Evolutionary conservation across 305 asterid species (phyloP), one percentile per base, ranked within the genome.

Genomic region (Solanum hybrid): DNA sequence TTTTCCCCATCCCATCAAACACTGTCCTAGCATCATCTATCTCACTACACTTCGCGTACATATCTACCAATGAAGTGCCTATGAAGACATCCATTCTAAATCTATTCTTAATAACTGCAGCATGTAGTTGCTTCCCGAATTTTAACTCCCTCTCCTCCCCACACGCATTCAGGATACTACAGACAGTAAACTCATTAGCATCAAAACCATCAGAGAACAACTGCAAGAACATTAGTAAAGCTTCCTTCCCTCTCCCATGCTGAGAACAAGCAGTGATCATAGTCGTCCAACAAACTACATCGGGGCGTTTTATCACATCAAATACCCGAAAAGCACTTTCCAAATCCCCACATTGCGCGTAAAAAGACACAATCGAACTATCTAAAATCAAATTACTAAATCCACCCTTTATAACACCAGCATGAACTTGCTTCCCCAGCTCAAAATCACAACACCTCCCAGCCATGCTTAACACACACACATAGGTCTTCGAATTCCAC

Each of bases 231-330:
- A 95, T 32, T 20, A 86, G 35, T 88, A 95, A 93, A 78, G 96
- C 96, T 88, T 94, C 94, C 87, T 91, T 91, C 11, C 96, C 96
- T 88, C 87, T 89, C 76, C 93, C 89, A 82, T 91, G 94, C 72
- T 93, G 98, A 12, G 98, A 96, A 91, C 96, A 96, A 69, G 97
- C 99, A 40, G 97, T 94, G 71, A 97, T 94, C 94, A 97, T 93
- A 10, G 98, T 94, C 5, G 99, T 97, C 99, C 99, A 97, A 91
- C 95, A 92, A 89, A 97, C 91, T 69, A 97, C 93, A 91, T 97
- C 99, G 91, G 94, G 91, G 29, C 78, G 90, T 71, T 81, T 84
- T 94, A 95, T 93, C 87, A 91, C 86, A 24, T 94, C 94, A 89
- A 95, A 96, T 29, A 93, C 90, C 80, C 92, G 90, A 86, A 93